Evolutionary conservation across 371 early-diverging fungal species (phyloP).

Genomic region (Lichtheimia corymbifera): DNA sequence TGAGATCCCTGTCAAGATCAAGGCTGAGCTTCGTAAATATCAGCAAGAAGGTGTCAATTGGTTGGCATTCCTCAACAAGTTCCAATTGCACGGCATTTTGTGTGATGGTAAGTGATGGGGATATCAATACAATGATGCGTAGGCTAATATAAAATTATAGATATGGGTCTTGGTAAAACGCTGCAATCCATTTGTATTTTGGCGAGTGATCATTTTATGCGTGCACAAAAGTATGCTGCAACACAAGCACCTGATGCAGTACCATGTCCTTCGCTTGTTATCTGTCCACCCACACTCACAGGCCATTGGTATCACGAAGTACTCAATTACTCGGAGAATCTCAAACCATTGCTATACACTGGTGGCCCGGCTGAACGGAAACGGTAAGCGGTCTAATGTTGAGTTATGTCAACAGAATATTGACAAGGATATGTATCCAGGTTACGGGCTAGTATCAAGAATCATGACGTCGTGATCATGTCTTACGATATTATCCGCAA

Average conservation of each 20-base stretch:
- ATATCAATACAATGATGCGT: too few relatives aligned
- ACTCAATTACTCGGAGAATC: constrained; percentile 71
- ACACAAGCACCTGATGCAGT: constrained; percentile 69
- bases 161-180: constrained; percentile 99
- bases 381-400: constrained; percentile 21
- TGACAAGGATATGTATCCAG: constrained; percentile 13
- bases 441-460: constrained; percentile 43
- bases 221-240: constrained; percentile 59
- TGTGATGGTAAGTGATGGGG: constrained; percentile 81
- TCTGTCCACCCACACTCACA: constrained; percentile 96
- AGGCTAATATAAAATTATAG: constrained; percentile 29
- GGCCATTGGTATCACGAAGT: constrained; percentile 99
- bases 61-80: constrained; percentile 96
- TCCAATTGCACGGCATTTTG: constrained; percentile 95
- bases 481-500: constrained; percentile 97
- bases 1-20: constrained; percentile 86
- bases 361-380: constrained; percentile 84
- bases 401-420: constrained; percentile 13
- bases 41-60: constrained; percentile 98
- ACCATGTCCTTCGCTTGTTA: constrained; percentile 86
- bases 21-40: constrained; percentile 91
- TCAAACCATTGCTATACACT: constrained; percentile 83
- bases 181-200: constrained; percentile 96
- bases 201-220: constrained; percentile 83
- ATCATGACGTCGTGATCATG: constrained; percentile 86